Base-by-base conservation (phyloP, 139 green algal species). In the Chlamydomonas schloesseri region DNA sequence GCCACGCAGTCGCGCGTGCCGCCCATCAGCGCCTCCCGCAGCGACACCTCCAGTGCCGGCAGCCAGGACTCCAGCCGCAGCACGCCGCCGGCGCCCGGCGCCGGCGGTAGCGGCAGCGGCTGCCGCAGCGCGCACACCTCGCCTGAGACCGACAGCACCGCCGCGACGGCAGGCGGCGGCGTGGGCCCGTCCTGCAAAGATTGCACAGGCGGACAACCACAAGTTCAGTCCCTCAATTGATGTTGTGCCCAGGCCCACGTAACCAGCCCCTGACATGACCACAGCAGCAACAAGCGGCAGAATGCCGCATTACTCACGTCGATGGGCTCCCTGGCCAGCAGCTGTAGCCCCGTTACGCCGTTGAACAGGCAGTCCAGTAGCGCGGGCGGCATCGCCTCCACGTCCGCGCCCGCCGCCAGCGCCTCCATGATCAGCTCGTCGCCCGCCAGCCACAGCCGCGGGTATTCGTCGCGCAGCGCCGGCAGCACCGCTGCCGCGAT, bases 371-470 rank as follows among this genome's bases (percentile, higher is more conserved):
- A 60, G 21, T 60, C 53, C 23, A 91, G 71, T 50, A 91, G 67
- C 50, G 57, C 70, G 5, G 69, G 3, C 17, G 83, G 88, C 42
- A 89, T 64, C 29, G 64, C 71, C 46, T 77, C 60, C 60, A 74
- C 76, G 57, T 88, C 80, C 28, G 1, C 8, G 18, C 71, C 70
- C 67, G 73, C 81, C 10, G 84, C 88, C 73, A 92, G 69, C 29
- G 78, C 84, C 84, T 89, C 84, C 42, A 92, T 57, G 20, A 92
- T 42, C 55, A 90, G 36, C 36, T 81, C 80, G 60, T 92, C 88
- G 5, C 73, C 46, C 33, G 87, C 88, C 53, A 90, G 87, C 68
- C 80, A 79, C 55, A 87, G 33, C 29, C 88, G 84, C 33, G 88
- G 88, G 58, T 82, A 88, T 58, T 58, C 71, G 13, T 67, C 34